These are phyloP conservation scores for Quercus aquifolioides DNA, from an alignment of 306 rosid genomes.

Conservation along the genomic window DNA sequence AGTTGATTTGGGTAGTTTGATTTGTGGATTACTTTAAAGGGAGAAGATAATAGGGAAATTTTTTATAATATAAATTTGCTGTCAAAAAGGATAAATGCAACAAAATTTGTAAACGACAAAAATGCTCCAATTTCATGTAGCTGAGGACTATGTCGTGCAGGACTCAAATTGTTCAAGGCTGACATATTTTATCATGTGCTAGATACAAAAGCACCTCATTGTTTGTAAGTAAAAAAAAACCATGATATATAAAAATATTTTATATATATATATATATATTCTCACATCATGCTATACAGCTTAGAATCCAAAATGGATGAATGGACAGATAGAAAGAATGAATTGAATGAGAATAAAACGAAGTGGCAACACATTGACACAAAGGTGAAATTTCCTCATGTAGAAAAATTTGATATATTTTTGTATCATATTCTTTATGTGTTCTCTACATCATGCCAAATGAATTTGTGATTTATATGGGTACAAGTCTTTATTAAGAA, in stretches of 20 bases:
- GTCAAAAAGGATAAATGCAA: background rate
- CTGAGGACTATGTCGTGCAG: conserved; percentile 49
- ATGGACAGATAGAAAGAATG: background rate
- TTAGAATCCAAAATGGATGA: conserved; percentile 36
- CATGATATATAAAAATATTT: conserved; percentile 26
- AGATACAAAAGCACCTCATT: conserved; percentile 37
- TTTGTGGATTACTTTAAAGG: background rate
- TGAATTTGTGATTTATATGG: too few relatives aligned
- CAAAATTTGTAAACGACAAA: conserved; percentile 16
- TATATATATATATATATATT: conserved; percentile 17
- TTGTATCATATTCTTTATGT: background rate
- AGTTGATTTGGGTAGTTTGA: background rate
- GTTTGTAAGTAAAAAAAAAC: conserved; percentile 2
- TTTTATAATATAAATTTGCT: background rate
- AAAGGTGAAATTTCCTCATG: background rate
- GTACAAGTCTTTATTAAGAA: too few relatives aligned
- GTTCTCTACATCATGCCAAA: too few relatives aligned
- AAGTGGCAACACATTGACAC: too few relatives aligned
- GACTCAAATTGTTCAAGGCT: conserved; percentile 45
- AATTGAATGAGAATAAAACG: background rate
- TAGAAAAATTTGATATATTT: background rate
- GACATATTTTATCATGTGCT: conserved; percentile 37
- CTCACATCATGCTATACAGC: conserved; percentile 44
- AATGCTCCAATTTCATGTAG: conserved; percentile 18
- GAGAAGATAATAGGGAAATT: background rate